These are phyloP conservation scores for Coemansia sp. DNA, from an alignment of 371 early-diverging fungal species.

Conservation along the genomic window DNA sequence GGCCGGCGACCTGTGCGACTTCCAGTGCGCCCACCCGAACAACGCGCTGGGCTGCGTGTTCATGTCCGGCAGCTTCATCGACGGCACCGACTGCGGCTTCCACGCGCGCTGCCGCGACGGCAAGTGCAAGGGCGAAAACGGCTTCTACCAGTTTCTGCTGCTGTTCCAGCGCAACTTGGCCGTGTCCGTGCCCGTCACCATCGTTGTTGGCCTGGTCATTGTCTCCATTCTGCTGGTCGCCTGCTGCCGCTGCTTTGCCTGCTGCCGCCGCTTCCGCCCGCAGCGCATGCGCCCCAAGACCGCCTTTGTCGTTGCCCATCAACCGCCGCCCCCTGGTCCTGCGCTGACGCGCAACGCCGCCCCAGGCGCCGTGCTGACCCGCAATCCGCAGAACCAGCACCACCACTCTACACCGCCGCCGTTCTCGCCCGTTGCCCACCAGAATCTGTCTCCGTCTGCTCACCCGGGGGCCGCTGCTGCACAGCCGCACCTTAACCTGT, in stretches of 20 bases:
- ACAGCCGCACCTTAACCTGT: too few species aligned
- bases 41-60: constrained; percentile 58
- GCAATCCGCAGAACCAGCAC: background rate
- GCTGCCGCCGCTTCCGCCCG: constrained; percentile 38
- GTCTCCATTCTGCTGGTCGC: constrained; percentile 37
- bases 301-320: background rate
- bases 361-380: background rate
- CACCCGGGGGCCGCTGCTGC: too few species aligned
- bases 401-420: background rate
- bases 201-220: constrained; percentile 55
- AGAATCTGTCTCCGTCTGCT: background rate
- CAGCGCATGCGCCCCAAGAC: background rate
- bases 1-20: constrained; percentile 60
- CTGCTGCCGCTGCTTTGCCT: constrained; percentile 56
- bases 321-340: background rate
- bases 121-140: constrained; percentile 56
- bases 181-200: constrained; percentile 56
- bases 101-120: constrained; percentile 59
- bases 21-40: constrained; percentile 65
- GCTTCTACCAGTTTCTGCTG: constrained; percentile 50
- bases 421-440: constrained; percentile 4
- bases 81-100: constrained; percentile 87
- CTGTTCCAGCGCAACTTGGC: constrained; percentile 52
- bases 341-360: background rate
- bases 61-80: constrained; percentile 79